Base-by-base conservation (phyloP, 768 basidiomycete species). In the Cystobasidium tubakii region DNA sequence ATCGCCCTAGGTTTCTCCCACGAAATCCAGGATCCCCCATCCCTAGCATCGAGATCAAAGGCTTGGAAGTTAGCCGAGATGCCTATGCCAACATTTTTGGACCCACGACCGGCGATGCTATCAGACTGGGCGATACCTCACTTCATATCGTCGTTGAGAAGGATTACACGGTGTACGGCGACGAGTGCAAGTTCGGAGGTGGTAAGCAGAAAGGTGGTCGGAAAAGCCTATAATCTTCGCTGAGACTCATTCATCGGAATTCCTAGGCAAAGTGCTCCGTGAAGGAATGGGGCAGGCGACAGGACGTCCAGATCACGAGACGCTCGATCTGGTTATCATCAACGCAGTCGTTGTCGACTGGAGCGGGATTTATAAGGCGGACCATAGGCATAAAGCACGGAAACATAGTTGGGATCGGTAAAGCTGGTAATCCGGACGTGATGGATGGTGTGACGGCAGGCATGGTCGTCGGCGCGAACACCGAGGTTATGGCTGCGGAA, bases 101-200 rank as follows among this genome's bases (percentile, higher is more conserved):
- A 0, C 96, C 96, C 0, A 98, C 96, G 0, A 86, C 86, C 0
- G 96, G 95, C 0, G 95, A 99, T 82, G 84, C 88, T 27, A 86
- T 99, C 36, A 85, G 91, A 63, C 83, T 99, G 23, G 96, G 89
- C 15, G 96, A 99, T 80, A 95, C 90, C 9, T 83, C 83, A 43
- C 84, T 99, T 10, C 98, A 93, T 92, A 84, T 98, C 76, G 87
- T 92, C 81, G 90, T 99, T 0, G 95, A 99, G 81, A 83, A 86
- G 36, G 95, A 99, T 77, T 84, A 85, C 88, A 90, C 94, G 6
- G 83, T 87, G 3, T 95, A 96, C 79, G 96, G 95, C 0, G 95
- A 98, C 74, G 95, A 97, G 82, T 89, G 91, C 83, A 98, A 97
- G 82, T 99, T 99, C 78, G 96, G 96, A 7, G 95, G 93, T 79